Conservation (phyloP, 2,329 filamentous ascomycete genomes). For the Aspergillus melleus region DNA sequence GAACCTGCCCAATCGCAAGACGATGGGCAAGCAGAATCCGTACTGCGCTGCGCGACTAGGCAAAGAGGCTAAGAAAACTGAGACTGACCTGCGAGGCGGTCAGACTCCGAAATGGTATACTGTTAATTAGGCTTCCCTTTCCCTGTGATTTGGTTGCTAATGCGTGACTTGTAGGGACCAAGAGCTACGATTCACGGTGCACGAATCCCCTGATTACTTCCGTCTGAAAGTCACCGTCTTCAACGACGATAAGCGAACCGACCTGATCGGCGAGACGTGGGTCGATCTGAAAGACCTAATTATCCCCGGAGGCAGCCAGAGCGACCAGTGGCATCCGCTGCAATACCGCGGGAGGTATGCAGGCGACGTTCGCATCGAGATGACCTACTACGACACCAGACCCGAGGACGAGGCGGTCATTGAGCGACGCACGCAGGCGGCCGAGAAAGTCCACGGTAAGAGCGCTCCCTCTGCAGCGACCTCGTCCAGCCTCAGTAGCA, state of each 20-base stretch:
- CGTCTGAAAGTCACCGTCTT: slow-evolving; percentile 94
- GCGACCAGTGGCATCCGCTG: slow-evolving; percentile 86
- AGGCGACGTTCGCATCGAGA: slow-evolving; percentile 89
- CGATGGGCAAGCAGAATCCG: slow-evolving; percentile 97
- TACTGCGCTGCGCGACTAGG: slow-evolving; percentile 92
- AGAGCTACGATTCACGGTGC: slow-evolving; percentile 91
- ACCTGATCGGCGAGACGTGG: slow-evolving; percentile 93
- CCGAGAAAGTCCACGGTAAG: slow-evolving; percentile 38
- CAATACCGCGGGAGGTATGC: slow-evolving; percentile 92
- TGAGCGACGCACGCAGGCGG: slow-evolving; percentile 54
- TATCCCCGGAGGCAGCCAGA: slow-evolving; percentile 84
- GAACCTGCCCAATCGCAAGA: slow-evolving; percentile 94
- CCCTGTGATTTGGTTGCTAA: slow-evolving; percentile 7
- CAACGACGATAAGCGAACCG: slow-evolving; percentile 97
- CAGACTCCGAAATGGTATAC: slow-evolving; percentile 88
- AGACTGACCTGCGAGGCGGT: slow-evolving; percentile 87
- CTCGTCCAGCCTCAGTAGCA: slow-evolving; percentile 25
- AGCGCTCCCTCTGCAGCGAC: slow-evolving; percentile 14
- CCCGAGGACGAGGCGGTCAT: slow-evolving; percentile 72
- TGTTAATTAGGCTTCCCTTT: not conserved
- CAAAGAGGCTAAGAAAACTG: slow-evolving; percentile 97
- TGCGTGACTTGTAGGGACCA: slow-evolving; percentile 70
- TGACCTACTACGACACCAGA: slow-evolving; percentile 91
- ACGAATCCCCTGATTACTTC: slow-evolving; percentile 95
- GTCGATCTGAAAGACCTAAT: slow-evolving; percentile 80